Conservation (phyloP, 1,284 basidiomycete species). For the Phellinidium pouzarii region DNA sequence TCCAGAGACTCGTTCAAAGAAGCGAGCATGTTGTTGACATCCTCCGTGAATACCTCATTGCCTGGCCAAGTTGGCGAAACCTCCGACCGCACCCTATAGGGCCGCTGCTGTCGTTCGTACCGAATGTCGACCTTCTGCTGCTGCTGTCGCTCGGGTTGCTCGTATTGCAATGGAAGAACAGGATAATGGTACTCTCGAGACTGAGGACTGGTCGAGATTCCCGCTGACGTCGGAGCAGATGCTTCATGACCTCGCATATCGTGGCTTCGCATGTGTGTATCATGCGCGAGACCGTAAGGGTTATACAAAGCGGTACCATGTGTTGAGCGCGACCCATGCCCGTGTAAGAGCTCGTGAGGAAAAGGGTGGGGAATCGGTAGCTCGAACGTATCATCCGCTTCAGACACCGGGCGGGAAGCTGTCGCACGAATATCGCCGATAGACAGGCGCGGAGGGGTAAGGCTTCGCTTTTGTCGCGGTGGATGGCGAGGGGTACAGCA, state of each 20-base stretch:
- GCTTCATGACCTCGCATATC: constrained; percentile 12
- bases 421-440: constrained; percentile 14
- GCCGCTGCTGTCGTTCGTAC: neutral
- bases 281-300: constrained; percentile 17
- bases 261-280: constrained; percentile 6
- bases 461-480: constrained; percentile 16
- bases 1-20: neutral
- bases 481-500: constrained; percentile 46
- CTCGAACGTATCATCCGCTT: constrained; percentile 5
- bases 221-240: neutral
- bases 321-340: constrained; percentile 11
- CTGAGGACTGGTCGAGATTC: neutral
- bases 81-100: constrained; percentile 3
- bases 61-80: constrained; percentile 2
- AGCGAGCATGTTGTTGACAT: neutral
- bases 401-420: constrained; percentile 6
- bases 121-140: no score
- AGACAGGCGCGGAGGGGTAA: constrained; percentile 11
- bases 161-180: constrained; percentile 3
- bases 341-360: constrained; percentile 12
- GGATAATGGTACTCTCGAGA: constrained; percentile 2
- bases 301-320: constrained; percentile 16
- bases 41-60: constrained; percentile 5
- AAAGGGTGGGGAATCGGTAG: neutral
- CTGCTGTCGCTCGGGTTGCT: constrained; percentile 4